A percentile compares a stretch with the other conserved stretches of the same genome.
Conservation (phyloP, 2,329 filamentous ascomycete species). For the Venturia oleaginea region DNA sequence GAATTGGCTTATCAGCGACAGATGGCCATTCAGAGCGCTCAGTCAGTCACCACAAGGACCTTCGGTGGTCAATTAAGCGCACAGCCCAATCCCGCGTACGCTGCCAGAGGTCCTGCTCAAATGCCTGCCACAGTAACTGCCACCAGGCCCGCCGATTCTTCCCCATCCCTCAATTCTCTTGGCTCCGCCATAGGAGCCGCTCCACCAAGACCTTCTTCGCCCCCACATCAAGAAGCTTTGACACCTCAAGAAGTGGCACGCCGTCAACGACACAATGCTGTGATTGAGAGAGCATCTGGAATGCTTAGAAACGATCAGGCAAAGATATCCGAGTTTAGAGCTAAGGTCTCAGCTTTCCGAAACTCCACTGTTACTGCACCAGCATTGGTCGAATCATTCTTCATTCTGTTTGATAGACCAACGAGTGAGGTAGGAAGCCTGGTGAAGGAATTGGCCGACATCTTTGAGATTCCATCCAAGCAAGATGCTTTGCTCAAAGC, state of each 20-base stretch:
- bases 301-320: constrained; percentile 67
- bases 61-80: constrained; percentile 77
- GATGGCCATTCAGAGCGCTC: constrained; percentile 81
- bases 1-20: constrained; percentile 88
- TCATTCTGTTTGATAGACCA: constrained; percentile 70
- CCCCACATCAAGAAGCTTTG: constrained; percentile 40
- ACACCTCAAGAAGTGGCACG: constrained; percentile 74
- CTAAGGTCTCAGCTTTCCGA: constrained; percentile 69
- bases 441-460: constrained; percentile 81
- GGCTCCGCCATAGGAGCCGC: constrained; percentile 8
- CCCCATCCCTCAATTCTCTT: constrained; percentile 21
- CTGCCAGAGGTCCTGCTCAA: constrained; percentile 6
- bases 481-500: constrained; percentile 65
- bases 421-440: constrained; percentile 78
- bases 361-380: constrained; percentile 59
- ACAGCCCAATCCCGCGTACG: background rate
- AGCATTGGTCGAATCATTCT: constrained; percentile 78
- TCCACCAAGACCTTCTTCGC: constrained; percentile 18
- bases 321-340: constrained; percentile 71
- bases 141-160: constrained; percentile 10
- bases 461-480: constrained; percentile 78
- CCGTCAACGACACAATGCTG: constrained; percentile 68
- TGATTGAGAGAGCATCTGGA: constrained; percentile 75
- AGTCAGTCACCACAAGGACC: constrained; percentile 67
- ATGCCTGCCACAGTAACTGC: background rate